Base-by-base conservation (phyloP, 345 rosid species). In the Eucalyptus tenuipes region DNA sequence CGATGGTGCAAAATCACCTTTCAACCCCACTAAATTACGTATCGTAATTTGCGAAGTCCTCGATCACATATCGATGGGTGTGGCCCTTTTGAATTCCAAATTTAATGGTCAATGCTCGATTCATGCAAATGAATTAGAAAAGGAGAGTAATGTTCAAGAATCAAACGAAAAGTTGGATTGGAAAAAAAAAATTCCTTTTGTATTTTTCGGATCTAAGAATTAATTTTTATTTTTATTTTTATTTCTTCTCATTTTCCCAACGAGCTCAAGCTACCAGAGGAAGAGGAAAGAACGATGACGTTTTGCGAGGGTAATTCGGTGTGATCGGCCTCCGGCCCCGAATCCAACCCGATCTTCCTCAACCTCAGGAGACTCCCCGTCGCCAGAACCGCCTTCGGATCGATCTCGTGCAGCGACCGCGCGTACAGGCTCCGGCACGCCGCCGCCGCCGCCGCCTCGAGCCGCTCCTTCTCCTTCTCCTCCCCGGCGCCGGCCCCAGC, bases 371-470 rank as follows among this genome's bases (percentile, higher is more conserved):
- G 93, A 88, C 98, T 95, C 37, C 95, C 92, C 1, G 95, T 94
- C 5, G 98, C 98, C 87, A 96, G 85, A 88, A 96, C 95, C 5
- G 98, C 97, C 87, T 92, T 96, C 1, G 97, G 89, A 75, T 96
- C 93, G 29, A 96, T 90, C 81, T 96, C 98, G 87, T 94, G 97
- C 59, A 97, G 81, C 0, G 95, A 86, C 44, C 97, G 91, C 8
- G 93, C 91, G 66, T 96, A 89, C 91, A 97, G 91, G 86, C 97
- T 94, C 91, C 91, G 89, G 12, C 94, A 93, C 3, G 98, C 98
- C 31, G 71, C 80, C 31, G 86, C 88, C 33, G 98, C 96, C 11
- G 93, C 93, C 7, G 90, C 93, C 6, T 86, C 87, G 4, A 86
- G 86, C 71, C 96, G 50, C 55, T 92, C 89, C 84, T 84, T 87